Conservation (phyloP, 192 early-diverging fungal species). For the Linderina pennispora region DNA sequence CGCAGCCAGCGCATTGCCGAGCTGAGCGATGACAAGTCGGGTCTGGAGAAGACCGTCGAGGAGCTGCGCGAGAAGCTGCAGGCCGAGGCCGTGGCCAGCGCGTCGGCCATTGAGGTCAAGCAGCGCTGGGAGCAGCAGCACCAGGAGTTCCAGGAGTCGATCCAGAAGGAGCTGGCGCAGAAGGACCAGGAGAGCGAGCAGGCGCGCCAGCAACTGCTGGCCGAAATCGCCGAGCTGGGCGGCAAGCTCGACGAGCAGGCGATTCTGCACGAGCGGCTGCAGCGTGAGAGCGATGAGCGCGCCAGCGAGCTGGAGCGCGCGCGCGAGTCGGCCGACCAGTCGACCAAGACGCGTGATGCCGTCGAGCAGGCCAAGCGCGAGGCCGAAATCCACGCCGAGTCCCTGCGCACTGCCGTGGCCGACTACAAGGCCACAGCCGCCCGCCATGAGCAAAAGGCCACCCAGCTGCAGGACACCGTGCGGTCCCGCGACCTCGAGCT, state of each 20-base stretch:
- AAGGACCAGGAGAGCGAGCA: constrained; percentile 75
- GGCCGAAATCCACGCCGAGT: constrained; percentile 60
- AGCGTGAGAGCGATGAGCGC: constrained; percentile 56
- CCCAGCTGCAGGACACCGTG: constrained; percentile 54
- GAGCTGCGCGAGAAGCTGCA: constrained; percentile 61
- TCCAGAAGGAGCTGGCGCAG: constrained; percentile 53
- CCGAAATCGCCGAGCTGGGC: constrained; percentile 54
- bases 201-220: constrained; percentile 55
- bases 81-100: constrained; percentile 52
- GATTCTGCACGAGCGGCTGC: constrained; percentile 50
- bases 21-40: constrained; percentile 7
- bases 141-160: constrained; percentile 57
- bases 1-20: constrained; percentile 3
- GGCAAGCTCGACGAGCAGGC: constrained; percentile 50
- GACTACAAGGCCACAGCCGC: constrained; percentile 66
- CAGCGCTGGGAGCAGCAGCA: constrained; percentile 61
- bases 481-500: constrained; percentile 57
- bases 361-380: constrained; percentile 59
- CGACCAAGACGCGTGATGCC: constrained; percentile 59
- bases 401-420: constrained; percentile 33
- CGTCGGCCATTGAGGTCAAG: constrained; percentile 63
- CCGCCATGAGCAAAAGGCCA: constrained; percentile 66
- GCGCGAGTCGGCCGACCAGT: constrained; percentile 48
- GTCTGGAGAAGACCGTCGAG: constrained; percentile 52
- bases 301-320: constrained; percentile 60